phyloP scores from a whole-genome alignment of 345 rosid genomes.

The Aquilaria malaccensis region DNA sequence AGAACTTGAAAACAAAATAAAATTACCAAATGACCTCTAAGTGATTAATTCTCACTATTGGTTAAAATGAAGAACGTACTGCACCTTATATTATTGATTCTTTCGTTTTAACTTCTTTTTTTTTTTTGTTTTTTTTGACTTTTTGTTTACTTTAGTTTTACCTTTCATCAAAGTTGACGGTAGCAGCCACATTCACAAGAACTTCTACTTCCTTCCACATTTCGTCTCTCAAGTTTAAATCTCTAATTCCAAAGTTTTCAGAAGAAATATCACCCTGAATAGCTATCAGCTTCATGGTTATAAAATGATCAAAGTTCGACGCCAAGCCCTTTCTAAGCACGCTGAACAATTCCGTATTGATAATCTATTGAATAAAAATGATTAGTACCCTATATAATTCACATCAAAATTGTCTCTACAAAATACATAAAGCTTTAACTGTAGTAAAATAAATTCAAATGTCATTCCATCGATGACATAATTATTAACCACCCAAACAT shows the following conservation, averaged over 20 bases:
- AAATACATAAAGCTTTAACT: too few species aligned
- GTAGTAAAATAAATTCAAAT: too few species aligned
- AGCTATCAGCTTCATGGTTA: slow-evolving; percentile 12
- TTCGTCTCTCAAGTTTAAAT: slow-evolving; percentile 15
- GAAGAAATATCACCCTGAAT: slow-evolving; percentile 27
- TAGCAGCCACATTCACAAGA: slow-evolving; percentile 37
- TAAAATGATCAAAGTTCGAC: slow-evolving; percentile 2
- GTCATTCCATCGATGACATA: too few species aligned
- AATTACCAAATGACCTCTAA: too few species aligned
- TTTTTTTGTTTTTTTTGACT: slow-evolving; percentile 11
- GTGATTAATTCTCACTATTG: too few species aligned
- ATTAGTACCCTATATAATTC: too few species aligned
- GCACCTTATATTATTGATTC: neutral
- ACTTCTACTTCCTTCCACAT: slow-evolving; percentile 28
- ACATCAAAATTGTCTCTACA: too few species aligned
- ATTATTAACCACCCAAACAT: too few species aligned
- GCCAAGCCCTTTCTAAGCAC: slow-evolving; percentile 12
- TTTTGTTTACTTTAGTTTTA: neutral
- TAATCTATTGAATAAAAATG: slow-evolving; percentile 9
- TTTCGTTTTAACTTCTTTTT: slow-evolving; percentile 8
- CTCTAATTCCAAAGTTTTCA: slow-evolving; percentile 23
- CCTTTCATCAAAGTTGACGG: slow-evolving; percentile 41
- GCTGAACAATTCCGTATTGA: slow-evolving; percentile 21
- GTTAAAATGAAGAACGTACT: too few species aligned
- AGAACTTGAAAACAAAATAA: too few species aligned